Percentiles rank a stretch among this genome's conserved stretches.
phyloP scores from a whole-genome alignment of 2,329 filamentous ascomycete genomes.

The Penicillium nordicum region DNA sequence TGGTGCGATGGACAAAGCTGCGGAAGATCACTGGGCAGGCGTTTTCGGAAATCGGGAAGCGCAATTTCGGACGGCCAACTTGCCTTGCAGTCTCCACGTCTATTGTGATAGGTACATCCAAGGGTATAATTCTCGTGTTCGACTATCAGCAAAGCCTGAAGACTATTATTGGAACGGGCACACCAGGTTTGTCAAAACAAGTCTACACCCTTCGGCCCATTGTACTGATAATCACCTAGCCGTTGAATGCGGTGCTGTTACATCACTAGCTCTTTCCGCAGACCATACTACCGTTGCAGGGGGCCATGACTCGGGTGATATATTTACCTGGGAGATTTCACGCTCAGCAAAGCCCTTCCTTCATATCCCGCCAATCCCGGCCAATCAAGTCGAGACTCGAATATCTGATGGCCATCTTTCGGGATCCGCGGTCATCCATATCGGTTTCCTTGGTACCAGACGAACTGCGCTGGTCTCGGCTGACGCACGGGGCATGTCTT shows the following conservation, averaged over 20 bases:
- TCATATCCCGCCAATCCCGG: constrained; percentile 73
- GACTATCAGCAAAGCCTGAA: constrained; percentile 96
- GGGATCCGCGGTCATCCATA: constrained; percentile 74
- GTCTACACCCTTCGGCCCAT: background rate
- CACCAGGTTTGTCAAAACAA: constrained; percentile 63
- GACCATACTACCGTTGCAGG: constrained; percentile 90
- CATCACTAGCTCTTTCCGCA: constrained; percentile 82
- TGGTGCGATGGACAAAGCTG: constrained; percentile 91
- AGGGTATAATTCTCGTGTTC: constrained; percentile 91
- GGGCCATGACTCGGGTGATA: constrained; percentile 83
- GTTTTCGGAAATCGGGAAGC: constrained; percentile 87
- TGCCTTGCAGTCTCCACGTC: constrained; percentile 83
- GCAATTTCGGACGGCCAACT: constrained; percentile 88
- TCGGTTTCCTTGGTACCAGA: constrained; percentile 91
- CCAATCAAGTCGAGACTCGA: constrained; percentile 60
- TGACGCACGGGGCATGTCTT: constrained; percentile 94
- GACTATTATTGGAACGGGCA: constrained; percentile 87
- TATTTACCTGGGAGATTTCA: constrained; percentile 94
- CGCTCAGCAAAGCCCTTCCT: constrained; percentile 83
- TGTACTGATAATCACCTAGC: constrained; percentile 50
- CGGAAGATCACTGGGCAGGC: constrained; percentile 84
- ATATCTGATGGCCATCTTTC: constrained; percentile 78
- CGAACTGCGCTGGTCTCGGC: constrained; percentile 94
- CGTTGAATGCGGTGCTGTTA: constrained; percentile 84
- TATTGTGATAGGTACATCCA: constrained; percentile 88